phyloP scores from a whole-genome alignment of 805 yeast genomes.

The Monosporozyma yasuniensis region DNA sequence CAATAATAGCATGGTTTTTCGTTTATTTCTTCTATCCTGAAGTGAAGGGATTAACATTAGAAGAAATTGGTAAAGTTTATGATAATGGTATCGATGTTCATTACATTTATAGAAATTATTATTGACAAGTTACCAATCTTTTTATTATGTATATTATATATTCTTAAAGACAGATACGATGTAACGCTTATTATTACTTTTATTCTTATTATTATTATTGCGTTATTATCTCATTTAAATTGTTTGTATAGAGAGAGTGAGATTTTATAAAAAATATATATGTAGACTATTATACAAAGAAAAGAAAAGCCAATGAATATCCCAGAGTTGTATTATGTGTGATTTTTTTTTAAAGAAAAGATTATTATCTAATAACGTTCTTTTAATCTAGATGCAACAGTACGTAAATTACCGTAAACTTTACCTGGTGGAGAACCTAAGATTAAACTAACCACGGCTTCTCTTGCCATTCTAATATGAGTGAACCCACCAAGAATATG shows the following conservation, averaged over 20 bases:
- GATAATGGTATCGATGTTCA: conserved; percentile 34
- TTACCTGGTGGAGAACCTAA: conserved; percentile 98
- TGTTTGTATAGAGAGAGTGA: background rate
- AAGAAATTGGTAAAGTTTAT: conserved; percentile 34
- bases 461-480: conserved; percentile 97
- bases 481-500: conserved; percentile 96
- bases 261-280: background rate
- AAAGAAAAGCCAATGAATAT: background rate
- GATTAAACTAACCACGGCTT: conserved; percentile 87
- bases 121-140: conserved; percentile 7
- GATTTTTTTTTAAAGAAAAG: background rate
- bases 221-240: background rate
- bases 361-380: conserved; percentile 59
- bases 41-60: conserved; percentile 37
- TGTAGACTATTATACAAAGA: background rate
- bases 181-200: background rate
- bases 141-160: background rate
- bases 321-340: background rate
- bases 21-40: conserved; percentile 37
- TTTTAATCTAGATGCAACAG: conserved; percentile 93
- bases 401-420: conserved; percentile 93
- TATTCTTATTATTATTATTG: background rate
- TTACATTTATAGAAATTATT: conserved; percentile 28
- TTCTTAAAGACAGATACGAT: background rate
- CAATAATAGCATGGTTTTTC: conserved; percentile 33